Percentiles rank a stretch among this genome's conserved stretches.
Evolutionary conservation across 2,329 filamentous ascomycete genomes (phyloP).

Genomic region (Sporothrix luriei): DNA sequence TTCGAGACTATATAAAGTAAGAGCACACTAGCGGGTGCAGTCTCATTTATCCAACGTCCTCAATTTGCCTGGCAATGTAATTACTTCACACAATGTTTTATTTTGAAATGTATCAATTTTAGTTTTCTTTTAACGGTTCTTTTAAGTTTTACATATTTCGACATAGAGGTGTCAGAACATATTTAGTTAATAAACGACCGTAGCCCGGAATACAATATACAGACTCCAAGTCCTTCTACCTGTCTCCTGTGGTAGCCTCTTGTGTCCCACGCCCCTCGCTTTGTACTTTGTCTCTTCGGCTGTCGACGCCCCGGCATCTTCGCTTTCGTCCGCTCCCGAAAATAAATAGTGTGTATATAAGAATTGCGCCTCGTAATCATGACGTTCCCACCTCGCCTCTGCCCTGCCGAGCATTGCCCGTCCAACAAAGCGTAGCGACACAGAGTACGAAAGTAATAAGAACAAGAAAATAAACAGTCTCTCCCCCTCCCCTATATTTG

Average conservation of each 20-base stretch:
- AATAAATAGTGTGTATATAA: neutral
- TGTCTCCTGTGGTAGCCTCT: neutral
- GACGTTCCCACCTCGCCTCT: neutral
- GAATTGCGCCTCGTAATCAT: constrained; percentile 14
- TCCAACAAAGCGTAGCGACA: no score
- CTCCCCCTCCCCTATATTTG: constrained; percentile 25
- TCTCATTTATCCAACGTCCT: no score
- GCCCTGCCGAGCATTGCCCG: neutral
- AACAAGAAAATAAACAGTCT: neutral
- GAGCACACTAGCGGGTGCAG: no score
- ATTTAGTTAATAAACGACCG: neutral
- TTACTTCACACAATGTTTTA: no score
- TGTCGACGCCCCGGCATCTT: neutral
- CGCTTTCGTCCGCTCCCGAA: neutral
- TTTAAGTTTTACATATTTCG: no score
- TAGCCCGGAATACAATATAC: neutral
- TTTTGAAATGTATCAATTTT: neutral
- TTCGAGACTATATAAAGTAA: constrained; percentile 18
- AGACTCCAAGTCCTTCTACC: neutral
- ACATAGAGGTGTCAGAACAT: no score
- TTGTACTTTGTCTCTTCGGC: neutral
- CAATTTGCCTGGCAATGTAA: no score
- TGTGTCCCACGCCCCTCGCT: neutral
- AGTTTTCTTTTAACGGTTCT: neutral
- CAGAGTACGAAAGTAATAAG: neutral